Percentiles rank a stretch among this genome's conserved stretches.
phyloP scores from a whole-genome alignment of 208 protist genomes.

The Strigomonas galati region DNA sequence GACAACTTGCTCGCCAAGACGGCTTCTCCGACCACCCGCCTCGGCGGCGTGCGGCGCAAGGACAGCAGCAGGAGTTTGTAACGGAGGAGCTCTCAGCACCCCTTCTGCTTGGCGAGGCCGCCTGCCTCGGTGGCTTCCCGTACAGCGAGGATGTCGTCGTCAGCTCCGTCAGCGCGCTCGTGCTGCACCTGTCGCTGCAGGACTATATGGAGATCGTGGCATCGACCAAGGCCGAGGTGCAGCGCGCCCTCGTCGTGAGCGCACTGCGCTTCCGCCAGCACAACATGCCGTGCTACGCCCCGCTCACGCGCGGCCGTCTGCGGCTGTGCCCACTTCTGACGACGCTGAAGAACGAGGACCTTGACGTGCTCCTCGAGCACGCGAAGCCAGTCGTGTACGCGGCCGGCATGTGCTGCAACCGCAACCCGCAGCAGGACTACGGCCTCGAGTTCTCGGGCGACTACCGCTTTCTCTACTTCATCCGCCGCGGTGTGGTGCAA shows the following conservation, averaged over 20 bases:
- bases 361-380: conserved; percentile 54
- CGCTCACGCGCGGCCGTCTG: conserved; percentile 53
- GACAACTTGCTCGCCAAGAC: not conserved
- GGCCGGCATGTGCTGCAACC: conserved; percentile 65
- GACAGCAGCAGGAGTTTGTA: not conserved
- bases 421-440: conserved; percentile 11
- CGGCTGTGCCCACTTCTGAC: conserved; percentile 63
- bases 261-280: conserved; percentile 53
- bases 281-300: conserved; percentile 55
- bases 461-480: conserved; percentile 69
- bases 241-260: conserved; percentile 37
- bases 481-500: conserved; percentile 66
- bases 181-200: conserved; percentile 33
- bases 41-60: not conserved
- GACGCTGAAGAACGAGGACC: conserved; percentile 38
- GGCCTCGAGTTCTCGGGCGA: not conserved
- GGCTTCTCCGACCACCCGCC: not conserved
- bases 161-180: conserved; percentile 33
- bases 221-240: conserved; percentile 23
- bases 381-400: conserved; percentile 57
- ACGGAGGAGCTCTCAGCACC: conserved; percentile 37
- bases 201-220: conserved; percentile 46
- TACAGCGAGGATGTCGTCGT: conserved; percentile 49
- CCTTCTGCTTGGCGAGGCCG: conserved; percentile 56
- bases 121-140: conserved; percentile 56